Evolutionary conservation across 2,329 filamentous ascomycete genomes (phyloP), one percentile per base, ranked within the genome.

Genomic region (Pochonia chlamydosporia): DNA sequence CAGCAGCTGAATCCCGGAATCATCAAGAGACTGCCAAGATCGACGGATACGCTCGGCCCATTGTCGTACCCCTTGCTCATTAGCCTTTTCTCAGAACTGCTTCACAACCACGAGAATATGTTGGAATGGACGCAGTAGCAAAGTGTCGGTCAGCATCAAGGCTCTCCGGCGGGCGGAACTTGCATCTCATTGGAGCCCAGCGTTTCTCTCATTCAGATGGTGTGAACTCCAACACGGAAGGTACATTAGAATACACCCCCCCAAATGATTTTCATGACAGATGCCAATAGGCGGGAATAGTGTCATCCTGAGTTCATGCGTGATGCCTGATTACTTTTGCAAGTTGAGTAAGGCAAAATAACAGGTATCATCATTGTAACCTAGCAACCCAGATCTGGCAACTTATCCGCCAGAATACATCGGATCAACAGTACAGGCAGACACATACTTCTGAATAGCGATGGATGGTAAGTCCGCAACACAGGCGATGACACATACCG

Each of bases 1-100:
- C 10, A 21, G n/a, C 35, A 39, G 35, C 35, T 23, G n/a, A 23
- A 39, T 23, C 9, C 18, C 16, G 23, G 18, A 8, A 39, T 8
- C 13, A 16, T 18, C 14, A 23, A 23, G 35, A 8, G 21, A 14
- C 25, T 4, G 21, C 25, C 4, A 44, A n/a, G 44, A 46, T 42
- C 23, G 25, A 36, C 39, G 39, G 30, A 20, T 23, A 26, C 18
- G 44, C 28, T 47, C 44, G 44, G 30, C 36, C 39, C 39, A 23
- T 21, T 8, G 9, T 4, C 4, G 24, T n/a, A 35, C 21, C 18
- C 18, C 9, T 18, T 5, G n/a, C 11, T 16, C 5, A 13, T 10
- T 3, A 18, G n/a, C 31, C n/a, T 35, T 18, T 35, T 16, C n/a
- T 18, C 7, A 16, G 31, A 35, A 18, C 14, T 18, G 14, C 10